Evolutionary conservation across 2,329 filamentous ascomycete genomes (phyloP).

Genomic region (Coniochaeta hoffmannii): DNA sequence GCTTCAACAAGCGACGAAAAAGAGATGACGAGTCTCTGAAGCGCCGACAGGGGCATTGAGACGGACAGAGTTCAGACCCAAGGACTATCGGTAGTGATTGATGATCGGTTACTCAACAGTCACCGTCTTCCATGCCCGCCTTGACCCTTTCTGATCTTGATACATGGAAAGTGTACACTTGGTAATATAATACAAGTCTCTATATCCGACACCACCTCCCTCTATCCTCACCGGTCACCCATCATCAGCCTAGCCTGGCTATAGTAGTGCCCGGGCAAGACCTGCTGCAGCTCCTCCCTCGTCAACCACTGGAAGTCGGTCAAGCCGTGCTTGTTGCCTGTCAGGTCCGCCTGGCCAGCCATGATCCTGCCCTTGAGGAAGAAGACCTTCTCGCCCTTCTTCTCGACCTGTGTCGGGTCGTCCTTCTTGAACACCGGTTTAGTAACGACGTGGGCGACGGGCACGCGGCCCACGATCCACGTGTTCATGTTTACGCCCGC

Average conservation of each 20-base stretch:
- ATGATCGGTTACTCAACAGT: neutral
- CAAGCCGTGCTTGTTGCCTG: slow-evolving; percentile 62
- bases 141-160: too few relatives aligned
- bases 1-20: too few relatives aligned
- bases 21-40: too few relatives aligned
- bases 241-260: slow-evolving; percentile 75
- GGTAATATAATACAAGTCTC: slow-evolving; percentile 3
- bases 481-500: slow-evolving; percentile 97
- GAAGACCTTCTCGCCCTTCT: slow-evolving; percentile 74
- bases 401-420: slow-evolving; percentile 24
- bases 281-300: slow-evolving; percentile 73
- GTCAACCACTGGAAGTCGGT: slow-evolving; percentile 88
- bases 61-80: neutral
- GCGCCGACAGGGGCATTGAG: too few relatives aligned
- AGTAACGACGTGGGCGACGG: slow-evolving; percentile 70
- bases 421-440: slow-evolving; percentile 40
- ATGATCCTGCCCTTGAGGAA: slow-evolving; percentile 96
- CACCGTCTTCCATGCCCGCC: slow-evolving; percentile 5
- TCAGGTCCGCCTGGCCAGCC: slow-evolving; percentile 85
- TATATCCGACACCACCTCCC: neutral
- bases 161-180: slow-evolving; percentile 2
- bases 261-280: slow-evolving; percentile 64
- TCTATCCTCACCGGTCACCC: slow-evolving; percentile 53
- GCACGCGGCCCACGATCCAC: slow-evolving; percentile 89
- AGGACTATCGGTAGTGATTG: neutral